phyloP scores from a whole-genome alignment of 75 land plant genomes.

The Isoetes taiwanensis region DNA sequence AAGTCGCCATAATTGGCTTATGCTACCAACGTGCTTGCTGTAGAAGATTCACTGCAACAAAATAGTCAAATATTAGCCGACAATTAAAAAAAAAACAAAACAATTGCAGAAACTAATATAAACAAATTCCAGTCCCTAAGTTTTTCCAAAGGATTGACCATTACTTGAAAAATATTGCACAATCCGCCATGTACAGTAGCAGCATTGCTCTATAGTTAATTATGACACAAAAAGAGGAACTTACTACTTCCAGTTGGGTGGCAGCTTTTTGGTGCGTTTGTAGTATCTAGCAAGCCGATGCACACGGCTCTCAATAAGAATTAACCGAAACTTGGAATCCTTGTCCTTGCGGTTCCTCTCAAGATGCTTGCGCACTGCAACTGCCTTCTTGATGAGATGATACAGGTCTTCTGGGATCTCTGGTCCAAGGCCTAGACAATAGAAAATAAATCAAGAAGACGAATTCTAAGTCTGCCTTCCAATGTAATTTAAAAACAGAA shows the following conservation, averaged over 20 bases:
- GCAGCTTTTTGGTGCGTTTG: constrained; percentile 74
- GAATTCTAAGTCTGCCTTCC: not conserved
- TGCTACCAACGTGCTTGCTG: constrained; percentile 18
- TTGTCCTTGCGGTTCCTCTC: constrained; percentile 78
- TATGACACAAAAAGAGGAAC: no score
- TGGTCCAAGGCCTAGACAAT: constrained; percentile 46
- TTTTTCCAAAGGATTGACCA: no score
- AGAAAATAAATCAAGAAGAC: not conserved
- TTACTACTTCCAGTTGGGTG: constrained; percentile 81
- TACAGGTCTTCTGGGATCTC: constrained; percentile 79
- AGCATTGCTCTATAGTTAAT: not conserved
- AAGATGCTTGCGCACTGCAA: constrained; percentile 70
- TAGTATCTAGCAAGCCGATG: constrained; percentile 73
- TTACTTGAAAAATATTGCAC: not conserved
- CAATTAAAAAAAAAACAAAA: not conserved
- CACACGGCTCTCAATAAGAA: constrained; percentile 69
- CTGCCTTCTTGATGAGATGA: constrained; percentile 78
- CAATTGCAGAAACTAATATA: not conserved
- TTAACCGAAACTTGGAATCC: constrained; percentile 70
- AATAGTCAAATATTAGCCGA: no score
- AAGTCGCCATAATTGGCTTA: no score
- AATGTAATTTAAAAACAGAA: no score
- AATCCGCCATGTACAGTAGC: not conserved
- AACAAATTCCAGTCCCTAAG: not conserved
- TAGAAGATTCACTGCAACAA: constrained; percentile 17